phyloP scores from a whole-genome alignment of 164 flowering plant genomes.

The Vitis riparia region DNA sequence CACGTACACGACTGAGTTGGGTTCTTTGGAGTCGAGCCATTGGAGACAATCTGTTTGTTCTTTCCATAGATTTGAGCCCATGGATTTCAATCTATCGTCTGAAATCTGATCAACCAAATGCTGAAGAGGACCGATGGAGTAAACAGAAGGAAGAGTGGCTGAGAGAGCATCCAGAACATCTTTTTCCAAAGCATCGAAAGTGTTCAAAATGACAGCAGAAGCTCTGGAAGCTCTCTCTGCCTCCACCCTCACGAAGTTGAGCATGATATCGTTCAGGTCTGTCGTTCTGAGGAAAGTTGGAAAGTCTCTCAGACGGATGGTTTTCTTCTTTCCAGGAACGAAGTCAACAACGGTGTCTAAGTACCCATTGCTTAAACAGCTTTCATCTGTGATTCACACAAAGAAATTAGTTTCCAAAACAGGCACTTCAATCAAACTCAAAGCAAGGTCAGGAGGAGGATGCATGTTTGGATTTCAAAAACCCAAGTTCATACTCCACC shows the following conservation, averaged over 20 bases:
- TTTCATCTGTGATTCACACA: constrained; percentile 25
- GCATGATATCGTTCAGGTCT: constrained; percentile 28
- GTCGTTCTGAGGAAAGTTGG: constrained; percentile 35
- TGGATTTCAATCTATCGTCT: not conserved
- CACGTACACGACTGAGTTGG: constrained; percentile 1
- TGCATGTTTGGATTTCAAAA: too few relatives aligned
- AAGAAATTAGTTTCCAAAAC: not conserved
- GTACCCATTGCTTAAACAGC: constrained; percentile 33
- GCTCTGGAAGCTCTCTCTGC: constrained; percentile 14
- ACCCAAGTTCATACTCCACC: too few relatives aligned
- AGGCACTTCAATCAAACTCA: too few relatives aligned
- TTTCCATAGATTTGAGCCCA: constrained; percentile 13
- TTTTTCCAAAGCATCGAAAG: constrained; percentile 8
- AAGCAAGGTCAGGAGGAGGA: too few relatives aligned
- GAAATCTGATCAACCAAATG: not conserved
- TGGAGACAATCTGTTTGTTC: constrained; percentile 7
- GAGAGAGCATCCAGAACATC: constrained; percentile 6
- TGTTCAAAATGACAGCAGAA: constrained; percentile 35
- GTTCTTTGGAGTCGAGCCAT: constrained; percentile 4
- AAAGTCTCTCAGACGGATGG: constrained; percentile 36
- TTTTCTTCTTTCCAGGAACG: constrained; percentile 35
- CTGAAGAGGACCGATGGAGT: constrained; percentile 7
- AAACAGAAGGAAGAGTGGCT: not conserved
- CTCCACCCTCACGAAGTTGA: constrained; percentile 17
- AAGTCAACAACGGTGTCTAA: constrained; percentile 37